Evolutionary conservation across 169 alveolate genomes (phyloP).

Genomic region (Eimeria praecox): DNA sequence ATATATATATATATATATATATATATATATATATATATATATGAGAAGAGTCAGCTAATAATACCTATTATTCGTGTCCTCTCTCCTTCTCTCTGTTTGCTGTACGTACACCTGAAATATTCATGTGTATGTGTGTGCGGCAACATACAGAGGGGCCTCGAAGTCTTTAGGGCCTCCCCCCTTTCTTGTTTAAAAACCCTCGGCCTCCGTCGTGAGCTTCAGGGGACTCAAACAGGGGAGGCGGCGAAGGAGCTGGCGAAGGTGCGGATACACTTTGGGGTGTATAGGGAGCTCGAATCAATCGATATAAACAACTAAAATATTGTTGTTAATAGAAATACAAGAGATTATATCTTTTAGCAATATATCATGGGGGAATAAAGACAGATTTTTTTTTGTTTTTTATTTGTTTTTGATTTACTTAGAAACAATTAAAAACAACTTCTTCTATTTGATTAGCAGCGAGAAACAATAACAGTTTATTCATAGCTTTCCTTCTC

Average conservation of each 20-base stretch:
- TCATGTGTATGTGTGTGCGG: background rate
- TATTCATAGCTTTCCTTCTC: background rate
- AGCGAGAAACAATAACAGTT: background rate
- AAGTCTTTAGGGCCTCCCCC: background rate
- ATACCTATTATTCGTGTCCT: too few relatives aligned
- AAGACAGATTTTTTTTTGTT: too few relatives aligned
- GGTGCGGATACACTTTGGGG: background rate
- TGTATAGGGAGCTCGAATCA: background rate
- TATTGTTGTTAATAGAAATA: too few relatives aligned
- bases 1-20: too few relatives aligned
- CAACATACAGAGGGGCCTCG: constrained; percentile 52
- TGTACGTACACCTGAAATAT: background rate
- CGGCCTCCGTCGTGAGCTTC: constrained; percentile 49
- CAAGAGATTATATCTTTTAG: background rate
- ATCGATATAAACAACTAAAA: too few relatives aligned
- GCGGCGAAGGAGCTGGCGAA: constrained; percentile 32
- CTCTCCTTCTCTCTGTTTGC: background rate
- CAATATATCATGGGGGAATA: too few relatives aligned
- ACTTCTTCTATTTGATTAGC: too few relatives aligned
- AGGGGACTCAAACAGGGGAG: background rate
- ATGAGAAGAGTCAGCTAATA: too few relatives aligned
- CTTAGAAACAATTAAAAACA: too few relatives aligned
- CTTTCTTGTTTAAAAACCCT: background rate
- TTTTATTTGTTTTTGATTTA: too few relatives aligned
- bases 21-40: too few relatives aligned